phyloP scores from a whole-genome alignment of 2,329 filamentous ascomycete genomes.

The Aspergillus proliferans region DNA sequence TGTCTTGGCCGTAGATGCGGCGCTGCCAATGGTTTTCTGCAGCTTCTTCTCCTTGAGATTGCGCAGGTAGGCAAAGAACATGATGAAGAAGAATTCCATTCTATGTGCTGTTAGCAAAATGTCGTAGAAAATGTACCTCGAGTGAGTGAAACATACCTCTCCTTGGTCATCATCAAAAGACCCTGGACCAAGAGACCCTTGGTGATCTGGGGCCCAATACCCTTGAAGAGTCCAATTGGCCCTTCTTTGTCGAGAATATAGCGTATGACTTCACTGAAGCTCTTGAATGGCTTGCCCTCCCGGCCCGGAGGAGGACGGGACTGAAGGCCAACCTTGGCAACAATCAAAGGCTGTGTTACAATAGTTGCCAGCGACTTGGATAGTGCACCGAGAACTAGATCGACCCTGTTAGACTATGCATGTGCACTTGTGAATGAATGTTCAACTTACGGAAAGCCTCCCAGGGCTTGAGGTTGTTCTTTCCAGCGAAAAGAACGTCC shows the following conservation, averaged over 20 bases:
- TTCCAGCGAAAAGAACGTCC: slow-evolving; percentile 69
- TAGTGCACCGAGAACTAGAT: slow-evolving; percentile 75
- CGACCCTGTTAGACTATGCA: background rate
- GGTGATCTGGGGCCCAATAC: slow-evolving; percentile 85
- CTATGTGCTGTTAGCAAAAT: slow-evolving; percentile 38
- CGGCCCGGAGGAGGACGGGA: slow-evolving; percentile 80
- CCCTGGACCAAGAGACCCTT: slow-evolving; percentile 94
- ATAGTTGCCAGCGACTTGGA: slow-evolving; percentile 92
- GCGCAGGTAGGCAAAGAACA: slow-evolving; percentile 76
- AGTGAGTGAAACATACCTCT: slow-evolving; percentile 54
- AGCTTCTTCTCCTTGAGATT: slow-evolving; percentile 65
- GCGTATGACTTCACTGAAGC: slow-evolving; percentile 87
- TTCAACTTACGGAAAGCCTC: slow-evolving; percentile 79
- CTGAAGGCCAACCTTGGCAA: slow-evolving; percentile 94
- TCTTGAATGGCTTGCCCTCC: slow-evolving; percentile 85
- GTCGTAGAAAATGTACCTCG: background rate
- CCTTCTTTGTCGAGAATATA: slow-evolving; percentile 92
- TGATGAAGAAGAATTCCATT: slow-evolving; percentile 80
- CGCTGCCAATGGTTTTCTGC: slow-evolving; percentile 58
- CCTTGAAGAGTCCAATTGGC: slow-evolving; percentile 80
- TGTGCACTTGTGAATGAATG: background rate
- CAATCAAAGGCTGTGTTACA: slow-evolving; percentile 87
- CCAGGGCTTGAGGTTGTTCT: slow-evolving; percentile 66
- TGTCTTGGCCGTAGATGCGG: slow-evolving; percentile 56
- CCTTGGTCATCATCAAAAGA: slow-evolving; percentile 98